Conservation (phyloP, 2,329 filamentous ascomycete species). For the Xylariomycetidae sp. region DNA sequence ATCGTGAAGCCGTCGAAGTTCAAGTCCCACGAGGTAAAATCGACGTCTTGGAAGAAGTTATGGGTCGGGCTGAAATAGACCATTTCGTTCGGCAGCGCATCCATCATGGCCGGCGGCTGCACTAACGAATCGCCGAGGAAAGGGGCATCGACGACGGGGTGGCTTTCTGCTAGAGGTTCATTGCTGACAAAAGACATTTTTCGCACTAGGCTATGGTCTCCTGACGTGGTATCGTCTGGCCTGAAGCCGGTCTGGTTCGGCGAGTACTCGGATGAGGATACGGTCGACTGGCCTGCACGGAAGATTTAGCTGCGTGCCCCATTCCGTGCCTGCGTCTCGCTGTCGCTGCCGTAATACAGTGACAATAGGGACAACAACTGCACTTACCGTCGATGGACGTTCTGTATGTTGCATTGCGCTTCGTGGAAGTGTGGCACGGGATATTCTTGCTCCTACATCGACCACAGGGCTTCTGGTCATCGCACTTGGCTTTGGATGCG, state of each 20-base stretch:
- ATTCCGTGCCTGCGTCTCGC: background rate
- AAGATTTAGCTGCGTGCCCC: background rate
- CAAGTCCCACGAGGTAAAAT: slow-evolving; percentile 28
- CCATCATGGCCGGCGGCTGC: slow-evolving; percentile 2
- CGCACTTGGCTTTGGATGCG: slow-evolving; percentile 24
- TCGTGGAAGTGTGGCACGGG: slow-evolving; percentile 16
- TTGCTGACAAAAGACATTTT: background rate
- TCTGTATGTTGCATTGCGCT: slow-evolving; percentile 11
- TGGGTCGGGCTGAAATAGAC: slow-evolving; percentile 23
- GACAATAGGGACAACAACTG: too few species aligned
- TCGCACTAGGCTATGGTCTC: background rate
- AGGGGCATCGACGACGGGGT: slow-evolving; percentile 1
- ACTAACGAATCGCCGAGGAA: slow-evolving; percentile 2
- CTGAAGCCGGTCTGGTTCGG: background rate
- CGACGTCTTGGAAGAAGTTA: slow-evolving; percentile 25
- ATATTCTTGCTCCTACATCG: slow-evolving; percentile 20
- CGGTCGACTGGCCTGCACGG: background rate
- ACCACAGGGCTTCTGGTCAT: slow-evolving; percentile 23
- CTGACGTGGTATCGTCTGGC: background rate
- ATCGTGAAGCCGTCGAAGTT: slow-evolving; percentile 25
- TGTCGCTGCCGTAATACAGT: too few species aligned
- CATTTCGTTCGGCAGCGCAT: slow-evolving; percentile 12
- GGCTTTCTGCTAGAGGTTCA: background rate
- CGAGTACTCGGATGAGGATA: slow-evolving; percentile 3
- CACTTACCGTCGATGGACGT: slow-evolving; percentile 10